Evolutionary conservation across 2,329 filamentous ascomycete species (phyloP).

Genomic region (Aureobasidium sp.): DNA sequence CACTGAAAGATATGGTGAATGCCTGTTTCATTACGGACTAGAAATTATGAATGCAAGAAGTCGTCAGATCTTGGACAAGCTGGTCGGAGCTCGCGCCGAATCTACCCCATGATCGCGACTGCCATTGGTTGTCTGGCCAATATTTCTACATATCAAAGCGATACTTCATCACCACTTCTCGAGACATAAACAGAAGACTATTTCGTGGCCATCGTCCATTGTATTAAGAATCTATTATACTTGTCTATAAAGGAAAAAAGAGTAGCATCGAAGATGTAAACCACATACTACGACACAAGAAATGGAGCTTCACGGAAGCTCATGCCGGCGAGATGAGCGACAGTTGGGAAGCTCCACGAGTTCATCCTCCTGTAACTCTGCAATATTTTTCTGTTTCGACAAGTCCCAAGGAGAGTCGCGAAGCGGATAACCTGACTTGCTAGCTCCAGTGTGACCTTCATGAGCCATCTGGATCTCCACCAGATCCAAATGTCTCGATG

Average conservation of each 20-base stretch:
- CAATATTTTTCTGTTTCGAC: not conserved
- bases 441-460: not conserved
- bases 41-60: not conserved
- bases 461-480: not conserved
- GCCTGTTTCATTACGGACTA: not conserved
- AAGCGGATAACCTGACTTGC: not conserved
- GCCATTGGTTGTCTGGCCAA: not conserved
- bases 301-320: not conserved
- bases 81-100: not conserved
- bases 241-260: not conserved
- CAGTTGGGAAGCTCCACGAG: not conserved
- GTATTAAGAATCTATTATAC: no score
- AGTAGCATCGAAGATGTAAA: not conserved
- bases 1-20: not conserved
- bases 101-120: not conserved
- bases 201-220: no score
- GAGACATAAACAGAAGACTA: no score
- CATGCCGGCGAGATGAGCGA: not conserved
- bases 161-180: not conserved
- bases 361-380: not conserved
- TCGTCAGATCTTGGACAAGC: not conserved
- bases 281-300: no score
- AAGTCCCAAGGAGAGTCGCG: not conserved
- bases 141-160: not conserved
- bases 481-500: not conserved